These are phyloP conservation scores for Aspergillus piperis DNA, from an alignment of 2,329 filamentous ascomycete species.

Conservation along the genomic window DNA sequence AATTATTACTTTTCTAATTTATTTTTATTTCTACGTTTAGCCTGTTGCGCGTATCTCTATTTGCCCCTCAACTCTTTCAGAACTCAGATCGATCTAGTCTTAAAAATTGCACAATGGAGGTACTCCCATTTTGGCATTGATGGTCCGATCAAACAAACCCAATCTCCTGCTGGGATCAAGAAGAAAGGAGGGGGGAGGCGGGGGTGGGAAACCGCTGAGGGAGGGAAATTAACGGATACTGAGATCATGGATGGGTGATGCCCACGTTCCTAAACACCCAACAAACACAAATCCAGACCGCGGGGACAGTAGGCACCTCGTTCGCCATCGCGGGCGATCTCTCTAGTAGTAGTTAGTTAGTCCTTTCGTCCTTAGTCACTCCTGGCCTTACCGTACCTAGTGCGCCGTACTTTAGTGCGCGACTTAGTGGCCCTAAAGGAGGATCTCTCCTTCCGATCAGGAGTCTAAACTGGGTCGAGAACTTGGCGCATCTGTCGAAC, in stretches of 20 bases:
- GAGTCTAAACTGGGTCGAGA: slow-evolving; percentile 13
- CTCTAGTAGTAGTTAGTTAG: neutral
- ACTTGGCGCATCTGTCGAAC: slow-evolving; percentile 19
- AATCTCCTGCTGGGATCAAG: neutral
- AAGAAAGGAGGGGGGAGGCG: neutral
- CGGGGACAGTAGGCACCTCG: neutral
- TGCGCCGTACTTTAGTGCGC: neutral
- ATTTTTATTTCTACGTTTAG: neutral
- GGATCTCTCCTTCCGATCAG: slow-evolving; percentile 4
- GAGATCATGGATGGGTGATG: neutral
- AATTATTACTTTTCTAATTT: neutral
- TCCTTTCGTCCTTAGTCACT: neutral
- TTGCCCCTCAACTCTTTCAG: neutral
- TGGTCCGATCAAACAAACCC: neutral
- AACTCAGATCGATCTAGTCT: slow-evolving; percentile 7
- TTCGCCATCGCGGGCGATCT: slow-evolving; percentile 8
- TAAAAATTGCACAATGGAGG: slow-evolving; percentile 2
- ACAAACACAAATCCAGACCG: neutral
- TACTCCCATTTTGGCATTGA: slow-evolving; percentile 8
- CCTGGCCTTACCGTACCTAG: slow-evolving; percentile 1
- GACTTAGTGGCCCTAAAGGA: neutral
- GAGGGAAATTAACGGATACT: neutral
- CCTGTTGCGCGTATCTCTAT: neutral
- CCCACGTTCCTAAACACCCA: neutral
- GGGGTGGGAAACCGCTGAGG: too few relatives aligned